phyloP scores from a whole-genome alignment of 2,329 filamentous ascomycete species.

The Sarocladium kiliense region DNA sequence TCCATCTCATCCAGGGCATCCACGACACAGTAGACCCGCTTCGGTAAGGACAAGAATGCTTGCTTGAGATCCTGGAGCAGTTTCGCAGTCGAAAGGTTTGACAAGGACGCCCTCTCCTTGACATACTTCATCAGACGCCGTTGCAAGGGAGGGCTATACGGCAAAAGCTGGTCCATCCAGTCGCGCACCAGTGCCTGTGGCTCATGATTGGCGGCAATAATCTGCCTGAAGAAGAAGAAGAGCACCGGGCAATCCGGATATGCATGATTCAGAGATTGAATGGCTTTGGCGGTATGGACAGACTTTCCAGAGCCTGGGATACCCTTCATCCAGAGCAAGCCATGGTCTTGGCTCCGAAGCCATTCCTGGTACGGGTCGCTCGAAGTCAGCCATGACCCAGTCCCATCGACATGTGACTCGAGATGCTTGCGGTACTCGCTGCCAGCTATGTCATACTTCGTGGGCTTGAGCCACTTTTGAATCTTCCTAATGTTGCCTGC shows the following conservation, averaged over 20 bases:
- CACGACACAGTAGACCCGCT: constrained; percentile 30
- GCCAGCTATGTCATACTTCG: constrained; percentile 16
- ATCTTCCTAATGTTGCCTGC: too few species aligned
- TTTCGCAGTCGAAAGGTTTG: constrained; percentile 21
- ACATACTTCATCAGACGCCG: too few species aligned
- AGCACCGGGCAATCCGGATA: too few species aligned
- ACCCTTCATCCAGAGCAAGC: constrained; percentile 25
- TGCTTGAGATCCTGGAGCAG: constrained; percentile 16
- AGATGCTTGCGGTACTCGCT: constrained; percentile 21
- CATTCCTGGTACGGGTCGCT: too few species aligned
- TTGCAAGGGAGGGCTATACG: constrained; percentile 19
- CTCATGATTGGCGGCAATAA: constrained; percentile 28
- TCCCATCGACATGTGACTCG: constrained; percentile 12
- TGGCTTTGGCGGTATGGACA: constrained; percentile 22
- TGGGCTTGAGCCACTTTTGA: constrained; percentile 23
- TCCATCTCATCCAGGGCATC: constrained; percentile 46
- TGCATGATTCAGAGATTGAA: constrained; percentile 13
- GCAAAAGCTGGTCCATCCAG: constrained; percentile 27
- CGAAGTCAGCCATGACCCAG: constrained; percentile 15
- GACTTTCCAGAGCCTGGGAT: constrained; percentile 34
- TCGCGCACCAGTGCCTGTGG: constrained; percentile 26
- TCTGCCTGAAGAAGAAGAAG: constrained; percentile 35
- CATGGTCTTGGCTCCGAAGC: constrained; percentile 9
- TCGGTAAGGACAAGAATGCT: constrained; percentile 16
- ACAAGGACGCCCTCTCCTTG: constrained; percentile 12